Conservation (phyloP, 768 basidiomycete genomes). For the Gyrodon lividus region DNA sequence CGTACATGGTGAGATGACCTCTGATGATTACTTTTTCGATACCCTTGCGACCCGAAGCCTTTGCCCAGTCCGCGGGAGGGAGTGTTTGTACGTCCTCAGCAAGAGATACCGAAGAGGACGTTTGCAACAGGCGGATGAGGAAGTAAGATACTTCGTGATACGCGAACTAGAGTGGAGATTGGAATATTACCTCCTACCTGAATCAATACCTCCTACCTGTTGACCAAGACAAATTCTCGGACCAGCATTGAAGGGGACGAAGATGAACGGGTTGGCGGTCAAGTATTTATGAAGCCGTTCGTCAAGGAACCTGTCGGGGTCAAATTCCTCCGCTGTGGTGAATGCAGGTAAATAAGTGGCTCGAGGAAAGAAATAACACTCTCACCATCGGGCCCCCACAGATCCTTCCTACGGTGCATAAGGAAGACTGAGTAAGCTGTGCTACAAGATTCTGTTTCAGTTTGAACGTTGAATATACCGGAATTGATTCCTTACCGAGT, state of each 20-base stretch:
- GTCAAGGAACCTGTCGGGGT: slow-evolving; percentile 69
- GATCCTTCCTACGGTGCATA: slow-evolving; percentile 61
- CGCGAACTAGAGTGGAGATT: slow-evolving; percentile 46
- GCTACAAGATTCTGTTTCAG: slow-evolving; percentile 21
- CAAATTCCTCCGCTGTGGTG: slow-evolving; percentile 51
- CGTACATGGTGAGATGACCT: slow-evolving; percentile 55
- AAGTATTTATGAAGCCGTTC: slow-evolving; percentile 55
- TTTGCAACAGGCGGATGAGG: slow-evolving; percentile 58
- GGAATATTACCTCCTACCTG: neutral
- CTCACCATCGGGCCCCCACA: slow-evolving; percentile 69
- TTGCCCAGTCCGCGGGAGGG: slow-evolving; percentile 47
- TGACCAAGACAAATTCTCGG: slow-evolving; percentile 40
- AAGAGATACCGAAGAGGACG: slow-evolving; percentile 46
- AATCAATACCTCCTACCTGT: slow-evolving; percentile 23
- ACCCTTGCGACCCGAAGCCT: slow-evolving; percentile 34
- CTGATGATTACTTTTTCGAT: slow-evolving; percentile 47
- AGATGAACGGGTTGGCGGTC: slow-evolving; percentile 53
- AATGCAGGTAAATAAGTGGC: neutral
- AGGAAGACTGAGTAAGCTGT: slow-evolving; percentile 46
- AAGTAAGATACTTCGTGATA: slow-evolving; percentile 67
- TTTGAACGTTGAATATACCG: neutral
- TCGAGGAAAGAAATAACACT: too few relatives aligned
- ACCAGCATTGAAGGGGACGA: slow-evolving; percentile 42
- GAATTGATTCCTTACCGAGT: slow-evolving; percentile 20
- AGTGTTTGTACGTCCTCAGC: slow-evolving; percentile 44